These are phyloP conservation scores for Clonostachys chloroleuca DNA, from an alignment of 2,329 filamentous ascomycete genomes.

Conservation along the genomic window DNA sequence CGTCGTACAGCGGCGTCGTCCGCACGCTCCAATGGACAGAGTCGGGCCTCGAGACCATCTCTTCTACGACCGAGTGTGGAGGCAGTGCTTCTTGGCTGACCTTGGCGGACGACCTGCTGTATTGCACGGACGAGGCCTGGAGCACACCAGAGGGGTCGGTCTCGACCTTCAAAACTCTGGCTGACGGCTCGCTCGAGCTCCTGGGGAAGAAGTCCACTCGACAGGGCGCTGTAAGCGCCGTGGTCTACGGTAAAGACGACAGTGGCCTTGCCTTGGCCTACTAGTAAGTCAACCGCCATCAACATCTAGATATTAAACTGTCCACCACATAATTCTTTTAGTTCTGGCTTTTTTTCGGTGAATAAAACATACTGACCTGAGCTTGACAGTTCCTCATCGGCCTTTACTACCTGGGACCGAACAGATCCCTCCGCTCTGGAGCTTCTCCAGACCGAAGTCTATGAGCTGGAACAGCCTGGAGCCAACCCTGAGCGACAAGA, in stretches of 20 bases:
- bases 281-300: conserved; percentile 29
- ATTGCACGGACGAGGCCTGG: conserved; percentile 57
- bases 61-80: conserved; percentile 41
- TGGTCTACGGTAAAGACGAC: conserved; percentile 34
- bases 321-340: background rate
- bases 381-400: conserved; percentile 11
- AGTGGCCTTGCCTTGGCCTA: conserved; percentile 35
- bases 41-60: conserved; percentile 30
- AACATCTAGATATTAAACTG: background rate
- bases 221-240: conserved; percentile 36
- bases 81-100: conserved; percentile 57
- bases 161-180: conserved; percentile 27
- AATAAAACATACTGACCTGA: conserved; percentile 2
- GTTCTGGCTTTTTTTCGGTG: background rate
- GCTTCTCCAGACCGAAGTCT: conserved; percentile 30
- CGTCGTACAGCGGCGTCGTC: conserved; percentile 42
- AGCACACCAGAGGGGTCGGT: conserved; percentile 41
- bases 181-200: conserved; percentile 29
- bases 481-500: conserved; percentile 43
- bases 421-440: conserved; percentile 27
- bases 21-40: conserved; percentile 39
- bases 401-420: conserved; percentile 39
- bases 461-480: conserved; percentile 28
- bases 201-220: conserved; percentile 26
- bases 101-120: conserved; percentile 38